Conservation (phyloP, 495 filamentous ascomycete genomes). For the Recurvomyces mirabilis region DNA sequence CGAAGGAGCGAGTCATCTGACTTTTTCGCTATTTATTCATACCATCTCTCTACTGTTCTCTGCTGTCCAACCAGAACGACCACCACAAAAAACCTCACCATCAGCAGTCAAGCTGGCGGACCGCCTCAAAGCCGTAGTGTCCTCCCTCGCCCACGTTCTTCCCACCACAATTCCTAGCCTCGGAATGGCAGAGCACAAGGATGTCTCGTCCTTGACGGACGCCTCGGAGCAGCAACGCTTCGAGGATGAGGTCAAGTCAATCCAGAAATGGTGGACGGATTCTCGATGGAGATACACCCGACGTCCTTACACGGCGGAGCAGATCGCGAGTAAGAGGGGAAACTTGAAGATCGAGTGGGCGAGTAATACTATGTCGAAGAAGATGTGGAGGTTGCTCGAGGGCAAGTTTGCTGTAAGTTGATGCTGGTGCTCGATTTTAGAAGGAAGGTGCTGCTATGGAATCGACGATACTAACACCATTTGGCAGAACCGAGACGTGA, state of each 20-base stretch:
- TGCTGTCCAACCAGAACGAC: no score
- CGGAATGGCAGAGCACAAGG: slow-evolving; percentile 3
- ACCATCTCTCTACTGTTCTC: no score
- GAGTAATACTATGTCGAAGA: slow-evolving; percentile 78
- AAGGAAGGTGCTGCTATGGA: not conserved
- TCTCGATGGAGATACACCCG: slow-evolving; percentile 86
- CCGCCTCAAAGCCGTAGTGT: slow-evolving; percentile 16
- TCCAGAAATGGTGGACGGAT: slow-evolving; percentile 91
- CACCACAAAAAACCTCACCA: no score
- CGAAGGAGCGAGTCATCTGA: no score
- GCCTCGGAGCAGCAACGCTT: slow-evolving; percentile 71
- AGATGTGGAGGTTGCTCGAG: slow-evolving; percentile 87
- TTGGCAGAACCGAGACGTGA: slow-evolving; percentile 62
- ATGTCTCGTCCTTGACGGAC: no score
- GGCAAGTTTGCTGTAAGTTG: slow-evolving; percentile 60
- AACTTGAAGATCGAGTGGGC: slow-evolving; percentile 86
- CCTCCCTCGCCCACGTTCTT: slow-evolving; percentile 14
- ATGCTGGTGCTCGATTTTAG: not conserved
- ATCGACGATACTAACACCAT: no score
- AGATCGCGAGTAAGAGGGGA: slow-evolving; percentile 91
- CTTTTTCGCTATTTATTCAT: no score
- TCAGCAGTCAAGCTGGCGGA: slow-evolving; percentile 21
- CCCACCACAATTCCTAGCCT: not conserved
- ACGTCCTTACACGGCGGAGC: slow-evolving; percentile 87
- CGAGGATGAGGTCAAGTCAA: slow-evolving; percentile 66